These are phyloP conservation scores for Arachis monticola DNA, from an alignment of 331 rosid genomes.

Conservation along the genomic window DNA sequence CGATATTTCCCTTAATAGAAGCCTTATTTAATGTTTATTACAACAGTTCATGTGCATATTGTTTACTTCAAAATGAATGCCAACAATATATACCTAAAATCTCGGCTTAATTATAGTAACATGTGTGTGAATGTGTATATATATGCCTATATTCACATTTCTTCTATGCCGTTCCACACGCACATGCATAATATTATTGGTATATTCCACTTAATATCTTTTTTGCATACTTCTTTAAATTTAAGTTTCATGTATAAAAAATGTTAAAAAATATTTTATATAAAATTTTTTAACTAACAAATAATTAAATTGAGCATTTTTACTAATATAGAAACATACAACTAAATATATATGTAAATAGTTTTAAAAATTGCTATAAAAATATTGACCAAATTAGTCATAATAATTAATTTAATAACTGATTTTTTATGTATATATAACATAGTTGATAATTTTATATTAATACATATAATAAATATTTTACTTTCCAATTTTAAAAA, in stretches of 20 bases:
- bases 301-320: too few species aligned
- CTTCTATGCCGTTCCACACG: background rate
- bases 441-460: too few species aligned
- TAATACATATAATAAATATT: too few species aligned
- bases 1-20: background rate
- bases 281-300: too few species aligned
- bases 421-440: too few species aligned
- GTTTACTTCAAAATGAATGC: background rate
- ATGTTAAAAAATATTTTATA: too few species aligned
- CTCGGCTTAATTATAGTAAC: background rate
- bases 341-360: too few species aligned
- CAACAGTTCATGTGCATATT: background rate
- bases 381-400: too few species aligned
- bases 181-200: background rate
- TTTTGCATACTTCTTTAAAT: too few species aligned
- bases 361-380: too few species aligned
- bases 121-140: background rate
- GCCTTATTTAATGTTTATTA: constrained; percentile 22
- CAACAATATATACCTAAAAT: background rate
- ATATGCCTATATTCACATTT: background rate
- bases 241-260: background rate
- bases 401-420: too few species aligned
- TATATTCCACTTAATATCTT: background rate
- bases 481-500: background rate
- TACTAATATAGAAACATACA: too few species aligned